Evolutionary conservation across 768 basidiomycete species (phyloP).

Genomic region (Suillus variegatus): DNA sequence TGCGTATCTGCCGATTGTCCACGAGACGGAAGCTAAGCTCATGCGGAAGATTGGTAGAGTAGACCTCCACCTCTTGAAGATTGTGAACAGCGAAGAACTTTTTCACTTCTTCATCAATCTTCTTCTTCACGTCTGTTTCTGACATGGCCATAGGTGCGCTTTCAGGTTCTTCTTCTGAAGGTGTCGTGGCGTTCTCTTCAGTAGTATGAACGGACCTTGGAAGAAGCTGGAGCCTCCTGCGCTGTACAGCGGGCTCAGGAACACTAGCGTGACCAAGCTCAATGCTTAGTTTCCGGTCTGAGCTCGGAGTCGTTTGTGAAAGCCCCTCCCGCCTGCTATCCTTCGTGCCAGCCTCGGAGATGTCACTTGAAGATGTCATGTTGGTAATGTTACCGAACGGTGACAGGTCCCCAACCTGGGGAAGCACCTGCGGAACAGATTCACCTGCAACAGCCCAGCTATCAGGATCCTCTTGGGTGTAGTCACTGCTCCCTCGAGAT

Average conservation of each 20-base stretch:
- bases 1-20: slow-evolving; percentile 69
- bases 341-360: slow-evolving; percentile 73
- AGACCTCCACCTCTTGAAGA: slow-evolving; percentile 84
- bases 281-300: slow-evolving; percentile 60
- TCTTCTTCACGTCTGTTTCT: slow-evolving; percentile 67
- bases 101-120: slow-evolving; percentile 79
- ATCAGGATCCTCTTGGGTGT: slow-evolving; percentile 67
- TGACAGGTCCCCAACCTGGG: slow-evolving; percentile 84
- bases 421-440: slow-evolving; percentile 49
- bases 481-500: slow-evolving; percentile 52
- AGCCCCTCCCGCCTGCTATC: slow-evolving; percentile 69
- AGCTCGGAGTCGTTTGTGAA: slow-evolving; percentile 75
- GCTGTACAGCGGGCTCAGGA: slow-evolving; percentile 52
- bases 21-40: slow-evolving; percentile 67
- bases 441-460: slow-evolving; percentile 71
- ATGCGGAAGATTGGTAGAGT: slow-evolving; percentile 74
- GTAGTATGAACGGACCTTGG: slow-evolving; percentile 70
- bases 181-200: slow-evolving; percentile 43
- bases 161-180: slow-evolving; percentile 53
- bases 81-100: slow-evolving; percentile 87
- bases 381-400: slow-evolving; percentile 87
- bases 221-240: slow-evolving; percentile 71
- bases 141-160: slow-evolving; percentile 49
- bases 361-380: slow-evolving; percentile 76
- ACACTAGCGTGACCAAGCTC: slow-evolving; percentile 47